Evolutionary conservation across 345 rosid genomes (phyloP).

Genomic region (Boechera divaricarpa): DNA sequence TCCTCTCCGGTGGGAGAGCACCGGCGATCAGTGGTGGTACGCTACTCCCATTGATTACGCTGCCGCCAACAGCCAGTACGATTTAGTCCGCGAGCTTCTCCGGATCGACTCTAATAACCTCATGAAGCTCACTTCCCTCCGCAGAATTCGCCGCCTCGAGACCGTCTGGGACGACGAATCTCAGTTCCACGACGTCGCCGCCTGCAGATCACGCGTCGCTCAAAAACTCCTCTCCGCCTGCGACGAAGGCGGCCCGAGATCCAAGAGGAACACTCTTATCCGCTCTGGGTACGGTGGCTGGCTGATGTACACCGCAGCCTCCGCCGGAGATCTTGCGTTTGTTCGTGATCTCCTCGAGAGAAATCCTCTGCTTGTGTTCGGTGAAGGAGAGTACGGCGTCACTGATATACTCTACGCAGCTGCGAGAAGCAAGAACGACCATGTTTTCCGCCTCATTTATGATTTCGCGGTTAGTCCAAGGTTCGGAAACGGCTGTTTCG

Average conservation of each 20-base stretch:
- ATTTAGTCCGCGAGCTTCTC: slow-evolving; percentile 85
- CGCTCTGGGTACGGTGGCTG: slow-evolving; percentile 87
- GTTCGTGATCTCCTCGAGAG: slow-evolving; percentile 70
- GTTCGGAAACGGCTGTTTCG: slow-evolving; percentile 47
- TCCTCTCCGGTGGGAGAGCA: slow-evolving; percentile 96
- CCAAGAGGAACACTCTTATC: slow-evolving; percentile 65
- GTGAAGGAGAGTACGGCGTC: slow-evolving; percentile 95
- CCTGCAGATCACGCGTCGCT: slow-evolving; percentile 74
- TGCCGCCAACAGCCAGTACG: slow-evolving; percentile 92
- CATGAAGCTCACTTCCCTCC: slow-evolving; percentile 87
- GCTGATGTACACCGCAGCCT: slow-evolving; percentile 92
- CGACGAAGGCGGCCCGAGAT: slow-evolving; percentile 44
- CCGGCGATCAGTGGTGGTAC: slow-evolving; percentile 99
- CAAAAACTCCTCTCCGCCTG: slow-evolving; percentile 67
- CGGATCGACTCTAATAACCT: slow-evolving; percentile 83
- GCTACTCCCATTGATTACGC: slow-evolving; percentile 96
- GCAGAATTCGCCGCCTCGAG: slow-evolving; percentile 93
- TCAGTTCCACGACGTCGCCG: slow-evolving; percentile 69
- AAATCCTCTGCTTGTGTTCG: slow-evolving; percentile 80
- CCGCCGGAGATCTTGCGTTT: slow-evolving; percentile 79
- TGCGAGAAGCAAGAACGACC: slow-evolving; percentile 68
- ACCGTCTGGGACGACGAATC: slow-evolving; percentile 90
- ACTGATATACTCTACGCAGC: slow-evolving; percentile 90
- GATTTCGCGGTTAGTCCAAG: slow-evolving; percentile 76
- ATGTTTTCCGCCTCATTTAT: slow-evolving; percentile 68